Conservation (phyloP, 2,329 filamentous ascomycete species). For the Daldinia sp. region DNA sequence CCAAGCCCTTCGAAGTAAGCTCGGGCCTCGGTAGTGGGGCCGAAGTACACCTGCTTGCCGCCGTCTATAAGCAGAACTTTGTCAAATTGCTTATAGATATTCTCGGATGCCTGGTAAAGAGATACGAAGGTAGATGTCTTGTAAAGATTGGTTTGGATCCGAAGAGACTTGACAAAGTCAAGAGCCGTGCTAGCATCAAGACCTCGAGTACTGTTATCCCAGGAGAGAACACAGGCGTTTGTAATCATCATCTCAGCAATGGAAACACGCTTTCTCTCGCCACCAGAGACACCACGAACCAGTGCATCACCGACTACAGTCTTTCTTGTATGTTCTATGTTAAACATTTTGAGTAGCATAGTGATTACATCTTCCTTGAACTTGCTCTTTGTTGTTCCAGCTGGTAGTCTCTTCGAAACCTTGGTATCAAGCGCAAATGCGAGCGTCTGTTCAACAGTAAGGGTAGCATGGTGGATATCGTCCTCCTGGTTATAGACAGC, state of each 20-base stretch:
- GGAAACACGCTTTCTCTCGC: constrained; percentile 82
- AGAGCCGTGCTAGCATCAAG: constrained; percentile 76
- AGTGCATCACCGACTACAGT: constrained; percentile 88
- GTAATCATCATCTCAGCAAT: constrained; percentile 88
- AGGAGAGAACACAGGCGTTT: constrained; percentile 76
- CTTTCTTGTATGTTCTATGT: constrained; percentile 87
- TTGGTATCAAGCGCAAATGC: constrained; percentile 88
- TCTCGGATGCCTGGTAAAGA: constrained; percentile 87
- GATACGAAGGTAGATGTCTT: constrained; percentile 87
- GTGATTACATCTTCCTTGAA: constrained; percentile 83
- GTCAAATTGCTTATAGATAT: constrained; percentile 82
- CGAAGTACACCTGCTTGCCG: constrained; percentile 81
- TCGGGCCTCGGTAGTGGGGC: constrained; percentile 74
- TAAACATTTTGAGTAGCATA: constrained; percentile 89
- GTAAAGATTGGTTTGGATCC: constrained; percentile 86
- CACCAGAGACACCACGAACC: constrained; percentile 82
- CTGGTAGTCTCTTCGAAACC: constrained; percentile 82
- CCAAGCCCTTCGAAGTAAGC: constrained; percentile 82
- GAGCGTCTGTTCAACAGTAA: constrained; percentile 89
- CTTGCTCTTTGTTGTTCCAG: constrained; percentile 76
- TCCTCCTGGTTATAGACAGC: constrained; percentile 89
- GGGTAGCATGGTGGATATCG: constrained; percentile 84
- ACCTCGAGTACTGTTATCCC: constrained; percentile 80
- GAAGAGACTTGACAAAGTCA: constrained; percentile 76
- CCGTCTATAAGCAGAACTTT: constrained; percentile 86